Evolutionary conservation across 805 yeast genomes (phyloP).

Genomic region (Wickerhamiella brachini): DNA sequence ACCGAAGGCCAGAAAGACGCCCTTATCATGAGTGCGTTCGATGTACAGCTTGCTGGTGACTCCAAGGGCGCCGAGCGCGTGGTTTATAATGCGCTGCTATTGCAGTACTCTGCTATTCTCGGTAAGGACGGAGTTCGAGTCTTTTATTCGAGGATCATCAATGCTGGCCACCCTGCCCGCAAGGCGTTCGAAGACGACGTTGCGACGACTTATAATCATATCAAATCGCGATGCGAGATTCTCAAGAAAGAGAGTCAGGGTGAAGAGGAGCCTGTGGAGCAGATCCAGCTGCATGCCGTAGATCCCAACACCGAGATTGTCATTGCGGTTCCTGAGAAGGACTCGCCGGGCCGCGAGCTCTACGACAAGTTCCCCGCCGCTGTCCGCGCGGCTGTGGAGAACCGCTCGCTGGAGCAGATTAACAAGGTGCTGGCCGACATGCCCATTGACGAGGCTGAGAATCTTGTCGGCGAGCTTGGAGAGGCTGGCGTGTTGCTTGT

Average conservation of each 20-base stretch:
- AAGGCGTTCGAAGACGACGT: slow-evolving; percentile 63
- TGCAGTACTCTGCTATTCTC: slow-evolving; percentile 49
- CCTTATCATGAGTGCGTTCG: slow-evolving; percentile 84
- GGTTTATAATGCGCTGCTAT: slow-evolving; percentile 65
- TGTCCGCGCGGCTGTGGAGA: slow-evolving; percentile 65
- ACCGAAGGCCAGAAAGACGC: slow-evolving; percentile 83
- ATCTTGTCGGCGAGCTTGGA: slow-evolving; percentile 56
- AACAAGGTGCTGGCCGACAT: slow-evolving; percentile 67
- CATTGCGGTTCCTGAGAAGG: slow-evolving; percentile 42
- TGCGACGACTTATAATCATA: slow-evolving; percentile 58
- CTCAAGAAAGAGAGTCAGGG: slow-evolving; percentile 31
- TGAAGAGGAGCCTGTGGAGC: slow-evolving; percentile 50
- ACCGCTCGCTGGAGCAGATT: slow-evolving; percentile 60
- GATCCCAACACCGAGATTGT: slow-evolving; percentile 70
- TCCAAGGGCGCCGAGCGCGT: slow-evolving; percentile 40
- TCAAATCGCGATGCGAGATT: slow-evolving; percentile 57
- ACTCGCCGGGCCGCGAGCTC: slow-evolving; percentile 22
- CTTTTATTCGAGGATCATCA: slow-evolving; percentile 52
- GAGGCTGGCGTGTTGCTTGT: slow-evolving; percentile 75
- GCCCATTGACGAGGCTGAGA: slow-evolving; percentile 69
- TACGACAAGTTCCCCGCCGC: slow-evolving; percentile 47
- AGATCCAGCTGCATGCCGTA: slow-evolving; percentile 75
- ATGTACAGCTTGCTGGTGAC: slow-evolving; percentile 55
- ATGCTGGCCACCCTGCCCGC: slow-evolving; percentile 44
- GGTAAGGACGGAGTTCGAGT: slow-evolving; percentile 36